Evolutionary conservation across 331 rosid species (phyloP).

Genomic region (Malus hybrid): DNA sequence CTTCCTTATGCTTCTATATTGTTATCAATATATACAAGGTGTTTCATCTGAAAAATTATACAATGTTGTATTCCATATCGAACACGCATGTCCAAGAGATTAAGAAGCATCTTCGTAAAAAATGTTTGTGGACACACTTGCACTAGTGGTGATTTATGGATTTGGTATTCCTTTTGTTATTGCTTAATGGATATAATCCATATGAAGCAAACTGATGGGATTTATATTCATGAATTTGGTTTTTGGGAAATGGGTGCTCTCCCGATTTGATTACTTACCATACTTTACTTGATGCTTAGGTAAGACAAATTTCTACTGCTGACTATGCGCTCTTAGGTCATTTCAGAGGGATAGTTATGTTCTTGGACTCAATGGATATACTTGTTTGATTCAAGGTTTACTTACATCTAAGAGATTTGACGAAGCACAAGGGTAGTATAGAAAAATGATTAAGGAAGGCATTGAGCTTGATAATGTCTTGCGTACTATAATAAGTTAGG

Average conservation of each 20-base stretch:
- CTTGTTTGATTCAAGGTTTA: constrained; percentile 54
- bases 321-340: constrained; percentile 34
- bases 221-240: no score
- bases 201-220: no score
- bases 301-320: constrained; percentile 19
- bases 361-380: constrained; percentile 29
- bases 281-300: constrained; percentile 59
- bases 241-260: constrained; percentile 16
- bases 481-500: constrained; percentile 56
- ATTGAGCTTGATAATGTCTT: constrained; percentile 42
- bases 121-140: not conserved
- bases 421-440: constrained; percentile 51
- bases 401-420: constrained; percentile 45
- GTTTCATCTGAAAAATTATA: constrained; percentile 91
- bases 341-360: constrained; percentile 35
- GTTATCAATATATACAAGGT: constrained; percentile 81
- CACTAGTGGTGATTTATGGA: not conserved
- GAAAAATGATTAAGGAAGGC: constrained; percentile 30
- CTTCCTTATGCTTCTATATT: constrained; percentile 4
- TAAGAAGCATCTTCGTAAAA: constrained; percentile 33
- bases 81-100: constrained; percentile 97
- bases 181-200: not conserved
- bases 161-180: not conserved
- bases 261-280: constrained; percentile 34
- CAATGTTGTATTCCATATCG: constrained; percentile 91